Evolutionary conservation across 257 asterid species (phyloP).

Genomic region (Solanum corneliomulleri): DNA sequence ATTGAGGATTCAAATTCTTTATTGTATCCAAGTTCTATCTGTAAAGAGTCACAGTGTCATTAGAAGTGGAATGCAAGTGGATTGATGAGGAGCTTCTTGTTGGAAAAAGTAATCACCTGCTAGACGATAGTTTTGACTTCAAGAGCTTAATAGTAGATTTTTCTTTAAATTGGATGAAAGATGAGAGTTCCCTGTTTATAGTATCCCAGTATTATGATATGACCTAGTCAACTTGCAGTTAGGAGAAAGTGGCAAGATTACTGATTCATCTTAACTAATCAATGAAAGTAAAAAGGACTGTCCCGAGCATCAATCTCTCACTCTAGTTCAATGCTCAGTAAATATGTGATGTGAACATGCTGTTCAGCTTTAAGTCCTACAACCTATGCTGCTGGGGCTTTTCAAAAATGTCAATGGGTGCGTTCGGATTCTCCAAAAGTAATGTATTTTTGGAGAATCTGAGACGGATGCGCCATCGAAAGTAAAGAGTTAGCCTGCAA

Average conservation of each 20-base stretch:
- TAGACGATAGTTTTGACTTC: background rate
- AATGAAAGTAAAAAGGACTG: background rate
- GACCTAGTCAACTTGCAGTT: background rate
- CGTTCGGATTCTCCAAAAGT: background rate
- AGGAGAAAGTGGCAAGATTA: background rate
- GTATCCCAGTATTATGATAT: background rate
- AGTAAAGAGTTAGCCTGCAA: background rate
- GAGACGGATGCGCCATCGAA: background rate
- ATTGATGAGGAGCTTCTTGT: background rate
- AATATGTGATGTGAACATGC: background rate
- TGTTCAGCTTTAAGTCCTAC: background rate
- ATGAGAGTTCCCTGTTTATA: background rate
- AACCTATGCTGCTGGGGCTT: background rate
- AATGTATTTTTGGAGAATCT: background rate
- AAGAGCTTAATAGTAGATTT: background rate
- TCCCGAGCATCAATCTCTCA: background rate
- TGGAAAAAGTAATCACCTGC: background rate
- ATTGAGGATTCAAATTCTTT: background rate
- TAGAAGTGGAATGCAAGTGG: background rate
- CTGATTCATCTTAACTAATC: background rate
- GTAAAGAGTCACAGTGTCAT: background rate
- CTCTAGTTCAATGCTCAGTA: background rate
- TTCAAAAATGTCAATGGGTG: background rate
- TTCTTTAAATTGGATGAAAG: background rate
- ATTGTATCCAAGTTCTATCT: background rate